Evolutionary conservation across 2,329 filamentous ascomycete genomes (phyloP).

Genomic region (Phoma herbarum): DNA sequence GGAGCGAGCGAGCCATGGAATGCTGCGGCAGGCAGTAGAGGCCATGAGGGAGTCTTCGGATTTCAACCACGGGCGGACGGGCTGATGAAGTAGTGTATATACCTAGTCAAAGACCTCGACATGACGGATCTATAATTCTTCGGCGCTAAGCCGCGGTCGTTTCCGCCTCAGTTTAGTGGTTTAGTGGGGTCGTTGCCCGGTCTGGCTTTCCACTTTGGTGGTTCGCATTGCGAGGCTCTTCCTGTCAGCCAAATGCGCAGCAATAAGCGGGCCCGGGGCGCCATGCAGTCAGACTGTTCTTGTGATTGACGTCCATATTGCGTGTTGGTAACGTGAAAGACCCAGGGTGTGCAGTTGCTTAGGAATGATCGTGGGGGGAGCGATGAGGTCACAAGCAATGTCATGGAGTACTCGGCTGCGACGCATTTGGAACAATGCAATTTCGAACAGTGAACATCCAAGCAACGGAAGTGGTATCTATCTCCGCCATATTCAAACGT

Average conservation of each 20-base stretch:
- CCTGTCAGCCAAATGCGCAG: constrained; percentile 8
- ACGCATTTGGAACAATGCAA: background rate
- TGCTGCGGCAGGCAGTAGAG: constrained; percentile 34
- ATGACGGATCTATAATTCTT: constrained; percentile 45
- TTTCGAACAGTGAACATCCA: background rate
- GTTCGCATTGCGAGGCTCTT: constrained; percentile 19
- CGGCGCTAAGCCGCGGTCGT: constrained; percentile 36
- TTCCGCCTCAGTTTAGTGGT: constrained; percentile 29
- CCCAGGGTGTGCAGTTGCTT: constrained; percentile 17
- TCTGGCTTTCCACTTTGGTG: constrained; percentile 36
- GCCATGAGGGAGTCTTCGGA: constrained; percentile 42
- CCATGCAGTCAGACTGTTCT: background rate
- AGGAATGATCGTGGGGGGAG: constrained; percentile 28
- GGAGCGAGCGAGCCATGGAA: constrained; percentile 51
- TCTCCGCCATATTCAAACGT: background rate
- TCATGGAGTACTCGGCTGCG: constrained; percentile 7
- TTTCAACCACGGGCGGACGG: constrained; percentile 23
- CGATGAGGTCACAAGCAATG: constrained; percentile 28
- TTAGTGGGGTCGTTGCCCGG: constrained; percentile 28
- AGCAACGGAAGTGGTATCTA: constrained; percentile 9
- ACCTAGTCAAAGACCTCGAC: constrained; percentile 17
- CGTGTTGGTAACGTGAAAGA: constrained; percentile 24
- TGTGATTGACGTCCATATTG: constrained; percentile 24
- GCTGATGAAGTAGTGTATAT: constrained; percentile 32
- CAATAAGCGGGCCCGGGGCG: constrained; percentile 7